Evolutionary conservation across 1,284 basidiomycete species (phyloP), one percentile per base, ranked within the genome.

Genomic region (Hemileia vastatrix): DNA sequence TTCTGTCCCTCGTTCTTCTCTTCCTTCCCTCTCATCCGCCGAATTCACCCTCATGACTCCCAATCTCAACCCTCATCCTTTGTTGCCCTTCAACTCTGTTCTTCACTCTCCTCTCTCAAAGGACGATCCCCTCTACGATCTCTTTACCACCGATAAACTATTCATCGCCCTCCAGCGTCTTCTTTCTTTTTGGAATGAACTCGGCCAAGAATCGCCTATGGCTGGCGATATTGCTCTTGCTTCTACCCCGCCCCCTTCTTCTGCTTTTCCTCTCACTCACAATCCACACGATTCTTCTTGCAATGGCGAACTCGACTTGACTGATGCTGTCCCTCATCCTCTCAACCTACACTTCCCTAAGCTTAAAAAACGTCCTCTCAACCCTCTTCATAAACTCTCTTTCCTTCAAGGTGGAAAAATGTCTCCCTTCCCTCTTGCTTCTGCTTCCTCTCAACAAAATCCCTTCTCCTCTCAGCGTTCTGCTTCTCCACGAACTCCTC

Each of bases 11-110:
- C 15, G 21, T 24, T 24, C 13, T 32, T n/a, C 13, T 6, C 19
- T 45, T 1, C 44, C n/a, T 6, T 11, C 32, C 1, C 54, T n/a
- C 6, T 44, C 23, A 18, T 19, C 23, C n/a, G 8, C 58, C 18
- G 58, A 60, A 60, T 60, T 60, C 43, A 60, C 50, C 3, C 31
- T 60, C 1, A 53, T 60, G 36, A 60, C 58, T 2, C 58, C 58
- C 2, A 52, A 36, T n/a, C 33, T 43, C 8, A 4, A 8, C 8
- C 23, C 2, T 13, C 21, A 19, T 0, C 4, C 8, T 13, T 23
- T 33, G 4, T 21, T 31, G 18, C 19, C 40, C 4, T 36, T 19
- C n/a, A 31, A 13, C 4, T 19, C 11, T 2, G 24, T 43, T 45
- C 27, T 40, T 19, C 19, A 51, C n/a, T 18, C 5, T 4, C 24